Percentiles rank a stretch among this genome's conserved stretches.
These are phyloP conservation scores for Venturia effusa DNA, from an alignment of 2,329 filamentous ascomycete genomes.

Conservation along the genomic window DNA sequence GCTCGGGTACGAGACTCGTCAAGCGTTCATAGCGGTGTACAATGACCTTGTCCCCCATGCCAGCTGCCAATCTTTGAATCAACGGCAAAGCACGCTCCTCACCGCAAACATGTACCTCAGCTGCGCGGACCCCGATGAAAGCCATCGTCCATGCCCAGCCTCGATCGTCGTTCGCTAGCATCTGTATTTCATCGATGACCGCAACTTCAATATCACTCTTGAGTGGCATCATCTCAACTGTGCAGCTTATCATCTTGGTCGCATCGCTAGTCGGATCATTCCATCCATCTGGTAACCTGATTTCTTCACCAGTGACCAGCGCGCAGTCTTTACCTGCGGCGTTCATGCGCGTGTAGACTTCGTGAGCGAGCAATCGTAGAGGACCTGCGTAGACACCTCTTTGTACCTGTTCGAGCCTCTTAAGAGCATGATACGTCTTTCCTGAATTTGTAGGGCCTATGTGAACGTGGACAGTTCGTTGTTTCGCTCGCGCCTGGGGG, in stretches of 20 bases:
- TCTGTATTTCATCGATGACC: conserved; percentile 97
- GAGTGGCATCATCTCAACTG: conserved; percentile 76
- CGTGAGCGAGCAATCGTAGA: conserved; percentile 77
- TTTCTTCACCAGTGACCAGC: conserved; percentile 84
- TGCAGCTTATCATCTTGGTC: conserved; percentile 63
- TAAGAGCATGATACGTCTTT: conserved; percentile 90
- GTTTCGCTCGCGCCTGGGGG: conserved; percentile 66
- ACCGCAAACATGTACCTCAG: conserved; percentile 87
- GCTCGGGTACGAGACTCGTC: conserved; percentile 57
- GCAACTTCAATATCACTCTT: conserved; percentile 66
- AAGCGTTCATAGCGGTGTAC: conserved; percentile 78
- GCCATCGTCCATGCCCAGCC: conserved; percentile 95
- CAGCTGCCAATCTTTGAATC: conserved; percentile 64
- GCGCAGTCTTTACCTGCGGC: conserved; percentile 68
- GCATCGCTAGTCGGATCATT: conserved; percentile 39
- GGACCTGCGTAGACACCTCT: conserved; percentile 85
- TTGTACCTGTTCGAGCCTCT: conserved; percentile 65
- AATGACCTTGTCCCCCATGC: conserved; percentile 70
- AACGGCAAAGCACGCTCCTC: conserved; percentile 74
- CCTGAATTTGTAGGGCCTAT: conserved; percentile 96
- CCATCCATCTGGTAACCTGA: conserved; percentile 45
- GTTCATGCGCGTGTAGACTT: conserved; percentile 81
- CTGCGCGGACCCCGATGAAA: conserved; percentile 73
- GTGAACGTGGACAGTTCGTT: conserved; percentile 79
- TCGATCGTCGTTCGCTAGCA: conserved; percentile 71